Evolutionary conservation across 768 basidiomycete genomes (phyloP).

Genomic region (Imleria badia): DNA sequence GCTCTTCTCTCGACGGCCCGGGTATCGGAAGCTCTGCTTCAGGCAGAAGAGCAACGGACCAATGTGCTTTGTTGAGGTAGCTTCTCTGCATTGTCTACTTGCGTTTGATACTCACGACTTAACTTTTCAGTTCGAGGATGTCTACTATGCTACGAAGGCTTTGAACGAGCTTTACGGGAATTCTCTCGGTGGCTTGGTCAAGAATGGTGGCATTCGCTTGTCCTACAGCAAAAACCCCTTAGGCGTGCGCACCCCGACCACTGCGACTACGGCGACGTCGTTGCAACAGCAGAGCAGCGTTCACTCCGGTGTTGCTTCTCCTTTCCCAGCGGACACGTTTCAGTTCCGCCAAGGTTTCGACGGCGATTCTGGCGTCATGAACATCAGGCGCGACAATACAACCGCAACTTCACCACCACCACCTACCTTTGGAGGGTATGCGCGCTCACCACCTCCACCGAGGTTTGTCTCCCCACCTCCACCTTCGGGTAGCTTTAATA

Average conservation of each 20-base stretch:
- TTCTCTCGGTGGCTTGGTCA: slow-evolving; percentile 87
- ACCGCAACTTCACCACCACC: slow-evolving; percentile 26
- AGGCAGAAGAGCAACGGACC: slow-evolving; percentile 96
- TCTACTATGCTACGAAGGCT: slow-evolving; percentile 79
- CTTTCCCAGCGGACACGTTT: slow-evolving; percentile 29
- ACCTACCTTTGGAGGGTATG: slow-evolving; percentile 26
- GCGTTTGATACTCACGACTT: slow-evolving; percentile 1
- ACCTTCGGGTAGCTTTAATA: slow-evolving; percentile 29
- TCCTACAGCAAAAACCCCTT: slow-evolving; percentile 98
- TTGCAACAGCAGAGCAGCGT: slow-evolving; percentile 26
- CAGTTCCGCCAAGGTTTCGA: slow-evolving; percentile 34
- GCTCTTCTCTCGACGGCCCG: slow-evolving; percentile 75
- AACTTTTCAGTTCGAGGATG: slow-evolving; percentile 81
- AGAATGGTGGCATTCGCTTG: slow-evolving; percentile 92
- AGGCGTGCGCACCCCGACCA: slow-evolving; percentile 84
- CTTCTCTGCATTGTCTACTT: slow-evolving; percentile 8
- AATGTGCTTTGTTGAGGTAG: slow-evolving; percentile 98
- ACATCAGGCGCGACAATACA: slow-evolving; percentile 26
- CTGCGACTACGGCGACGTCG: slow-evolving; percentile 34
- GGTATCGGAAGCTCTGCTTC: slow-evolving; percentile 92
- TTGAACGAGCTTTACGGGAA: slow-evolving; percentile 89
- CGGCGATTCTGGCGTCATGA: slow-evolving; percentile 18
- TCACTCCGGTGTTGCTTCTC: slow-evolving; percentile 25
- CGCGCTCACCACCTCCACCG: slow-evolving; percentile 36
- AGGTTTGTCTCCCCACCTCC: slow-evolving; percentile 35